Evolutionary conservation across 176 grass and related monocot genomes (phyloP).

Genomic region (Hordeum marinum): DNA sequence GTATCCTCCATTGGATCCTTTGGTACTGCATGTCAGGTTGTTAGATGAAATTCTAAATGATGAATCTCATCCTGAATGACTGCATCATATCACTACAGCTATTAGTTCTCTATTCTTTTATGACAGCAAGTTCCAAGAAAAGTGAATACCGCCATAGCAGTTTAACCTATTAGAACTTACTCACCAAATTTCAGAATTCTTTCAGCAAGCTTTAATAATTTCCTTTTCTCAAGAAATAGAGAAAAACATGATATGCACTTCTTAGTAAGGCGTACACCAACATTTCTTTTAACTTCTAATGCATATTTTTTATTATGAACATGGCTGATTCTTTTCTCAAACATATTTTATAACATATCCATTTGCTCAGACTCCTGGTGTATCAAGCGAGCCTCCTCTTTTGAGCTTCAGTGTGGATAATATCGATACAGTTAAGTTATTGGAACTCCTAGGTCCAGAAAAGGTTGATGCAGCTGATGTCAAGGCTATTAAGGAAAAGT

Average conservation of each 20-base stretch:
- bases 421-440: constrained; percentile 83
- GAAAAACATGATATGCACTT: background rate
- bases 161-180: background rate
- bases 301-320: background rate
- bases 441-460: constrained; percentile 91
- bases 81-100: background rate
- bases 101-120: background rate
- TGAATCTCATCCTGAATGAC: background rate
- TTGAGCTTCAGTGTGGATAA: constrained; percentile 54
- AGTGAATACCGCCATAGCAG: background rate
- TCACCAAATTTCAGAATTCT: background rate
- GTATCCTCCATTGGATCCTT: background rate
- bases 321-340: constrained; percentile 21
- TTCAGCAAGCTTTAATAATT: background rate
- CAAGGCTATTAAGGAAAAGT: constrained; percentile 86
- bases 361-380: constrained; percentile 47
- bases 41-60: constrained; percentile 4
- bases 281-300: background rate
- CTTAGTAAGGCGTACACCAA: background rate
- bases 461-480: constrained; percentile 89
- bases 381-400: constrained; percentile 48
- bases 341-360: constrained; percentile 4
- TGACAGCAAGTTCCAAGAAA: constrained; percentile 1
- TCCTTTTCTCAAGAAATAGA: background rate
- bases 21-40: background rate